A percentile compares a stretch with the other conserved stretches of the same genome.
These are phyloP conservation scores for Yarrowia sp. DNA, from an alignment of 805 yeast genomes.

Conservation along the genomic window DNA sequence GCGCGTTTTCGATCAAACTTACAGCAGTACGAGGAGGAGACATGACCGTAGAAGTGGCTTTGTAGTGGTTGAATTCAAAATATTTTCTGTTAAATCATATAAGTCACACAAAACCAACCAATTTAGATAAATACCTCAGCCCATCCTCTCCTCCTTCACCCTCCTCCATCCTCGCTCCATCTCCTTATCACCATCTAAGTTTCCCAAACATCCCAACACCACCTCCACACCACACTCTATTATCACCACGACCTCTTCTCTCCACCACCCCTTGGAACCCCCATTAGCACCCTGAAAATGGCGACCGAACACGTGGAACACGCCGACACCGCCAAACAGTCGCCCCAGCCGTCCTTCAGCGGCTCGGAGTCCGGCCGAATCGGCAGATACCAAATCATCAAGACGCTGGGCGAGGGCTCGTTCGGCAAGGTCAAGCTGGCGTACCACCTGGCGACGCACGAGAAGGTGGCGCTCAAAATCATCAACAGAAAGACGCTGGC, in stretches of 20 bases:
- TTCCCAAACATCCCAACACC: constrained; percentile 12
- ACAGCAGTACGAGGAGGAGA: too few relatives aligned
- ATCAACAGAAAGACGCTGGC: constrained; percentile 91
- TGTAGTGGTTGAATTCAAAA: too few relatives aligned
- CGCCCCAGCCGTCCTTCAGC: constrained; percentile 44
- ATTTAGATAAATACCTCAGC: neutral
- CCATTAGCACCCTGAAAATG: neutral
- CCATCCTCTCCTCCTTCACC: neutral
- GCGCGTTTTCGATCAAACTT: constrained; percentile 10
- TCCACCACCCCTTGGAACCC: neutral
- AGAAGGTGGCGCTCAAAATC: constrained; percentile 89
- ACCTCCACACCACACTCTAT: constrained; percentile 32
- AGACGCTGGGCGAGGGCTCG: constrained; percentile 94
- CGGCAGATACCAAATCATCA: constrained; percentile 91
- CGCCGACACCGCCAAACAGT: constrained; percentile 30
- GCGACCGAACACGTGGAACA: constrained; percentile 39
- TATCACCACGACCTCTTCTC: constrained; percentile 11
- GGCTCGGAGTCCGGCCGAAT: constrained; percentile 55
- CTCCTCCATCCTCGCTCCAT: neutral
- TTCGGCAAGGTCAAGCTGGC: constrained; percentile 95
- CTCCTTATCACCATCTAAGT: constrained; percentile 17
- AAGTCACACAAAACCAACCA: neutral
- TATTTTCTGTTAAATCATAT: neutral
- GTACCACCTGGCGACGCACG: constrained; percentile 83
- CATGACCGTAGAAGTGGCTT: too few relatives aligned